phyloP scores from a whole-genome alignment of 2,329 filamentous ascomycete genomes.

The Gaeumannomyces sp. region DNA sequence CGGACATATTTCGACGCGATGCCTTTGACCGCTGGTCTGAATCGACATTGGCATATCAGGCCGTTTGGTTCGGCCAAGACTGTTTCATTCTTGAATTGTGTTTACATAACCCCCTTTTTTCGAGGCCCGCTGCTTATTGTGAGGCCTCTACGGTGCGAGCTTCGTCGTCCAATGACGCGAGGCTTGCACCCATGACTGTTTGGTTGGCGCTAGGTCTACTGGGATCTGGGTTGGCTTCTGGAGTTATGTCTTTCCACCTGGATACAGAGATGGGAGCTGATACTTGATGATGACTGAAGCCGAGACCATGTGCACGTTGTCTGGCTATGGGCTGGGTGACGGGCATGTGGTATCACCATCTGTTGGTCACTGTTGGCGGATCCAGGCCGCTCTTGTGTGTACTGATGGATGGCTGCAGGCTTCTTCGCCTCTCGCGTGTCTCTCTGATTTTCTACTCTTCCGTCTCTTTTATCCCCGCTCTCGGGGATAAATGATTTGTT shows the following conservation, averaged over 20 bases:
- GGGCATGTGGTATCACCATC: background rate
- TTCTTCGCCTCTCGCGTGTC: background rate
- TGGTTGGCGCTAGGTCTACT: background rate
- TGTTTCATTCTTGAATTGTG: background rate
- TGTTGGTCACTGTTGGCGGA: background rate
- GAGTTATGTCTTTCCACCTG: background rate
- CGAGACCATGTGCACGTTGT: background rate
- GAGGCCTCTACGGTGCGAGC: background rate
- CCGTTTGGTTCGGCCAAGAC: background rate
- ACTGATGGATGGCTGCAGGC: background rate
- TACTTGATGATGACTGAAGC: background rate
- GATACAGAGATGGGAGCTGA: background rate
- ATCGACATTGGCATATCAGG: background rate
- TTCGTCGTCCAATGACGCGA: background rate
- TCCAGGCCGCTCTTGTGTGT: background rate
- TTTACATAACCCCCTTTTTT: background rate
- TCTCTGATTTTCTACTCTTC: background rate
- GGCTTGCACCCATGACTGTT: background rate
- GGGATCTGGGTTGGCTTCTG: background rate
- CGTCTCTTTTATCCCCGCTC: background rate
- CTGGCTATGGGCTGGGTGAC: background rate
- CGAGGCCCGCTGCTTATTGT: background rate
- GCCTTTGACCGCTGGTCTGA: background rate
- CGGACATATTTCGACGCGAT: background rate
- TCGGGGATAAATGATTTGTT: background rate